Base-by-base conservation (phyloP, 768 basidiomycete species). In the Crepidotus variabilis region DNA sequence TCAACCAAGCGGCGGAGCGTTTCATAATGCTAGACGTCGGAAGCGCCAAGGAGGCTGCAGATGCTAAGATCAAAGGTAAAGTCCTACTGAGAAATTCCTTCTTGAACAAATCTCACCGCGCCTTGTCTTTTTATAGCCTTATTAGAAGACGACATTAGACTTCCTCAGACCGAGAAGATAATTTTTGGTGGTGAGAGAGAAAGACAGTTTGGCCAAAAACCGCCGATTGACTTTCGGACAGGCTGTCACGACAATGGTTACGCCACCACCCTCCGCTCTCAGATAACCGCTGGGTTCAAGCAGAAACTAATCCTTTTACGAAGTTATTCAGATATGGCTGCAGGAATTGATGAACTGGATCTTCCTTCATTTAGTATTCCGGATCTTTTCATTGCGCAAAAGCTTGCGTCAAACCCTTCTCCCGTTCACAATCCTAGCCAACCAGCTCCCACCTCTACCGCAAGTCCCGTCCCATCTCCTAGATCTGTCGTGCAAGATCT, bases 181-280 rank as follows among this genome's bases (percentile, higher is more conserved):
- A 72, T 88, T 59, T 87, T 89, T 62, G 86, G 84, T 64, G 87
- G 87, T 81, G 58, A 55, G 66, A 53, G 32, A 10, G 13, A 21
- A 43, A 36, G 35, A 23, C 32, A 57, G 51, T 48, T 18, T 36
- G 23, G 24, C 54, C 18, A 57, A 56, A 23, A 51, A 56, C 9
- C 54, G 8, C 21, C 36, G 8, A 20, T 60, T n/a, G 33, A 52
- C 16, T 45, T 7, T 33, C 54, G 33, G 28, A 46, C 60, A 88
- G 86, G 86, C 59, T 85, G 83, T 63, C 88, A 89, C 66, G 87
- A 89, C 70, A 83, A 83, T 71, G 87, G 88, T 61, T 89, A 90
- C 71, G 77, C 80, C 51, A 78, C 81, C 22, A 77, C 75, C 56
- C 78, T 90, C 52, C 79, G 80, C 48, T 82, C 85, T 18, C 79